Base-by-base conservation (phyloP, 129 eudicot species). In the Smallanthus sonchifolius region DNA sequence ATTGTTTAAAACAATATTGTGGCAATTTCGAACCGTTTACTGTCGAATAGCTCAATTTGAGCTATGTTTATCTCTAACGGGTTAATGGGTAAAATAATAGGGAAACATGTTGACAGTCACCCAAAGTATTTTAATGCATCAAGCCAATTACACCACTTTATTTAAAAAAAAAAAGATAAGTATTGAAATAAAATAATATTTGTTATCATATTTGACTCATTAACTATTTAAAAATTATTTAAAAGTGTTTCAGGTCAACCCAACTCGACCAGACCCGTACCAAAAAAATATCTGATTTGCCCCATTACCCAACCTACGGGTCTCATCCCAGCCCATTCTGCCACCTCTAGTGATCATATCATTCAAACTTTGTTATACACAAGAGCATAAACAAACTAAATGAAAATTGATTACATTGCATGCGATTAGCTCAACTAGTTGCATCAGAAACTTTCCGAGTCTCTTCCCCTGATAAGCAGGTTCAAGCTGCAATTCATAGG, bases 401-500 rank as follows among this genome's bases (percentile, higher is more conserved):
- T 32, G 55, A 48, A 56, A 63, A 72, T 17, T 7, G 57, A 35
- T 78, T 67, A 95, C 99, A 87, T 85, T 75, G 39, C 74, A 76
- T 65, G 99, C 99, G 83, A 95, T 91, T 65, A 76, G 88, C 86
- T 91, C 97, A 61, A 91, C 69, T 42, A 95, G 75, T 73, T 88
- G 87, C 99, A 95, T 91, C 55, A 95, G 75, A 83, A 86, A 91
- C 49, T 82, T 84, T 36, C 99, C 99, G 36, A 95, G 69, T 56
- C 96, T 97, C 78, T 85, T 91, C 43, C 99, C 93, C 65, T 88
- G 99, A 64, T 82, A 82, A 72, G 52, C 83, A 73, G 87, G 82
- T 82, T 89, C 96, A 79, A 95, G 94, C 83, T 95, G 99, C 79
- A 95, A 79, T 81, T 95, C 99, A 79, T 91, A 95, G 52, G 91